Base-by-base conservation (phyloP, 2,329 filamentous ascomycete genomes). In the Pseudocercospora vitis region DNA sequence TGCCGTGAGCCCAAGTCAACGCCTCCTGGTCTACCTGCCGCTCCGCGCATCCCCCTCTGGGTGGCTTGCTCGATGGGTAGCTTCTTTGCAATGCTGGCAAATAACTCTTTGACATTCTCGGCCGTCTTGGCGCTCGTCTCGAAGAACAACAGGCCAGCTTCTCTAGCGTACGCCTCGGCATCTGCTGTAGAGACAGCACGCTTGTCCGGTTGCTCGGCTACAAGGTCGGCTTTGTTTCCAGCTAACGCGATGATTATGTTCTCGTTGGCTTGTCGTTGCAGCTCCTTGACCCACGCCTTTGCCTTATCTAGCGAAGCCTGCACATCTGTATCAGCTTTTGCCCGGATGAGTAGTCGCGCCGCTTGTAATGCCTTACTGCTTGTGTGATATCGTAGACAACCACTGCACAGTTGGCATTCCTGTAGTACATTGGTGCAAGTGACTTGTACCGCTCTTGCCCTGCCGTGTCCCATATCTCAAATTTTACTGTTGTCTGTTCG, bases 351-450 rank as follows among this genome's bases (percentile, higher is more conserved):
- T 45, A 56, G 39, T 55, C 23, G 7, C 42, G 23, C n/a, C n/a
- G n/a, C 32, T 35, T 35, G 32, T 35, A 7, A 5, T 29, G 11
- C 45, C 88, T 59, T 86, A 99, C 94, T 64, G 94, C 90, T 83
- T 99, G 94, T 70, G 94, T 99, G 70, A 99, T 97, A 76, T 99
- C 94, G 76, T 99, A 99, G 63, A 99, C 94, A 45, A 99, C 92
- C 26, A 99, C 92, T 55, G 95, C 94, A 77, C 94, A 97, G 83
- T 99, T 97, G 65, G 95, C 95, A 73, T 99, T 99, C 67, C 95
- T 82, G 78, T 99, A 99, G 81, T 99, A 99, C 94, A 99, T 99
- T 67, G 94, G 94, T 28, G 94, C 94, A 63, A 99, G 81, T 9
- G 94, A 97, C 81, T 97, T 97, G 83, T 97, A 99, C 70, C 95